Conservation (phyloP, 176 grass and related monocot species). For the Rhynchospora tenuis region DNA sequence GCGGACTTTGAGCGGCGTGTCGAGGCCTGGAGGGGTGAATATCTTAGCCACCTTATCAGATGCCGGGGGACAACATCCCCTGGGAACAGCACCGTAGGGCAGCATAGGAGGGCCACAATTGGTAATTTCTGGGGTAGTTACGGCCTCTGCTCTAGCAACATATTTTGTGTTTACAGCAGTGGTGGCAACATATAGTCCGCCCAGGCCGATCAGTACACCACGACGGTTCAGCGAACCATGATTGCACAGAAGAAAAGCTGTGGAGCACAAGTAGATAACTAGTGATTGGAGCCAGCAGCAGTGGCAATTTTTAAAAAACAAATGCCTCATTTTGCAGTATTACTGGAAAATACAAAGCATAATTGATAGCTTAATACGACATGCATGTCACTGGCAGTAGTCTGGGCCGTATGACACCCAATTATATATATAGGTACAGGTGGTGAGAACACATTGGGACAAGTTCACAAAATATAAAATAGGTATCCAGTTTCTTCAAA, state of each 20-base stretch:
- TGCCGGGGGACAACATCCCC: constrained; percentile 30
- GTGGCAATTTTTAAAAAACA: not conserved
- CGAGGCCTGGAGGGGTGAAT: constrained; percentile 28
- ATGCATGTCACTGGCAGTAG: too few species aligned
- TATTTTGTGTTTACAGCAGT: not conserved
- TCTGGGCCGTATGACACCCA: too few species aligned
- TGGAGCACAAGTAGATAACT: not conserved
- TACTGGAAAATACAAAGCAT: not conserved
- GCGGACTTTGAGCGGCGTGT: constrained; percentile 23
- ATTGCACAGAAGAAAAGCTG: too few species aligned
- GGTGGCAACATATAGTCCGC: too few species aligned
- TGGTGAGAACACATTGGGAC: too few species aligned
- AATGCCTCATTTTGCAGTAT: not conserved
- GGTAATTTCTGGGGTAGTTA: constrained; percentile 11
- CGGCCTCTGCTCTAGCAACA: constrained; percentile 3
- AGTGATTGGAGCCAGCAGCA: not conserved
- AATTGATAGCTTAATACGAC: too few species aligned
- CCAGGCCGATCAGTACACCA: too few species aligned
- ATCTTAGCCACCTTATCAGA: not conserved
- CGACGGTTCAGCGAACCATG: too few species aligned
- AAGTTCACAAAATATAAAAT: too few species aligned
- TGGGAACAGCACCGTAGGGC: not conserved
- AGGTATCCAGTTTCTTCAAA: too few species aligned
- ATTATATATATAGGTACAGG: too few species aligned
- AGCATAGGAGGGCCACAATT: constrained; percentile 6